phyloP scores from a whole-genome alignment of 106 monocot species.

The Dendrobium officinale region DNA sequence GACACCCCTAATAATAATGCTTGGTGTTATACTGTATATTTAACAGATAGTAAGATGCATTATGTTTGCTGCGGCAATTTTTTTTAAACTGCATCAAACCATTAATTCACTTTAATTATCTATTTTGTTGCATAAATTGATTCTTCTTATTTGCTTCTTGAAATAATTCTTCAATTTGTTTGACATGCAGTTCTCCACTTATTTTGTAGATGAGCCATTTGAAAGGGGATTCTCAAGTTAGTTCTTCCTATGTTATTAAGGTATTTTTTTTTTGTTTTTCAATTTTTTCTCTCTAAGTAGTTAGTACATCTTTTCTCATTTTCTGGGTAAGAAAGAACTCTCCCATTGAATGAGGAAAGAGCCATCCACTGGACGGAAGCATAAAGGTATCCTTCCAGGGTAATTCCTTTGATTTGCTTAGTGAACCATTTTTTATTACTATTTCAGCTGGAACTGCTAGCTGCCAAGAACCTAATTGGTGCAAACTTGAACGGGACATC shows the following conservation, averaged over 20 bases:
- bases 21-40: not conserved
- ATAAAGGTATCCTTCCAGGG: not conserved
- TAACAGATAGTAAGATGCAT: not conserved
- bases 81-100: not conserved
- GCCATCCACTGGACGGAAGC: not conserved
- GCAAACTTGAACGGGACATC: constrained; percentile 96
- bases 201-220: constrained; percentile 63
- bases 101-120: not conserved
- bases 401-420: constrained; percentile 1
- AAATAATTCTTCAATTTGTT: constrained; percentile 36
- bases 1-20: not conserved
- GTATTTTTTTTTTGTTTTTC: constrained; percentile 19
- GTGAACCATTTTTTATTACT: not conserved
- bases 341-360: not conserved
- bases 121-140: not conserved
- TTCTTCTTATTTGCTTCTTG: constrained; percentile 6
- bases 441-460: constrained; percentile 79
- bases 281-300: not conserved
- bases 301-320: not conserved
- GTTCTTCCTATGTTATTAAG: constrained; percentile 61
- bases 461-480: constrained; percentile 85
- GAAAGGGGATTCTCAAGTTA: constrained; percentile 44
- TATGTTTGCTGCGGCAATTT: not conserved
- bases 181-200: constrained; percentile 57
- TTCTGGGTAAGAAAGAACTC: not conserved